Evolutionary conservation across 129 eudicot species (phyloP), one percentile per base, ranked within the genome.

Genomic region (Flaveria brownii): DNA sequence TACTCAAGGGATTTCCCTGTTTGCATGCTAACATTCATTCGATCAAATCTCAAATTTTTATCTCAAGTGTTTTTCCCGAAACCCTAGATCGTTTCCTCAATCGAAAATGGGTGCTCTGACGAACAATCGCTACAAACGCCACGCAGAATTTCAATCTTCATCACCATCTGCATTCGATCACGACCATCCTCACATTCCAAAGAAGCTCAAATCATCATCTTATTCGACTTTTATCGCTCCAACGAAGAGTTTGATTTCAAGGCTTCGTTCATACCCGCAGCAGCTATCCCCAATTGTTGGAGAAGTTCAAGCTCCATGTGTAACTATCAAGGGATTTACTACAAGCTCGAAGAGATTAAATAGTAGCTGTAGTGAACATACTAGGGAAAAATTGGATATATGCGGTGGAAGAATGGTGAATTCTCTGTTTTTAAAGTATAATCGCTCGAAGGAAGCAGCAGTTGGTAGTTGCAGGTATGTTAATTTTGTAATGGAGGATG

Each of bases 231-330:
- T 4, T 17, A 39, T n/a, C 2, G 63, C 10, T 26, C 14, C 82
- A 13, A 22, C 47, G n/a, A 62, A 62, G 9, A 72, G 77, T 16
- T 16, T 57, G 3, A 71, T 10, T 68, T 80, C 84, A 8, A 76
- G 85, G 74, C 26, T 84, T 16, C 49, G 18, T 25, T 22, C 4
- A 46, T 90, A 88, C 41, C 96, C 93, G 2, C 72, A 72, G 66
- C 60, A 22, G 49, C 26, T 79, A 52, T 23, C 69, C 18, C 74
- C 78, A 6, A 33, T 88, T 54, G 14, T 18, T 22, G 81, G 93
- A 68, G 77, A 64, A 71, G 68, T 86, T 76, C 93, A 88, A 68
- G 96, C 93, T 54, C 96, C 96, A 56, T 75, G 70, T 49, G 59
- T 78, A 42, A 17, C 41, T 46, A 45, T n/a, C 5, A 84, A 50